Base-by-base conservation (phyloP, 1,139 yeast species). In the Yueomyces sp. region DNA sequence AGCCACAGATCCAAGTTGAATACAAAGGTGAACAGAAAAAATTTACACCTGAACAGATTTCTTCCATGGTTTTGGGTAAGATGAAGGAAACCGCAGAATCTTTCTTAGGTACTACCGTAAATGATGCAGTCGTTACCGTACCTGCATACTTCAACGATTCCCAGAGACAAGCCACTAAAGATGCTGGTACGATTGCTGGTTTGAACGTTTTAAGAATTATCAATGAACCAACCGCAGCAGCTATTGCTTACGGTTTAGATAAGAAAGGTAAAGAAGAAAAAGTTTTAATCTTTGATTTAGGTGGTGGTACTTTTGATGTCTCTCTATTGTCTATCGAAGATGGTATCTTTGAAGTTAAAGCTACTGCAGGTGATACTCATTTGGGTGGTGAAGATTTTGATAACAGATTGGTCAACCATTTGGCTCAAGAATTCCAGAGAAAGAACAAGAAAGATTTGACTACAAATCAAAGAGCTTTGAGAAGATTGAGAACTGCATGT, bases 121-220 rank as follows among this genome's bases (percentile, higher is more conserved):
- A 19, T 19, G 19, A 25, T 34, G 12, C 11, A n/a, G 12, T 34
- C 7, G 36, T 11, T 69, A 19, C 19, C 19, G 19, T 19, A 19
- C 19, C 19, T 19, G 19, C 19, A 19, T 19, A 19, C 19, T 19
- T 19, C 19, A 19, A 19, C 19, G 19, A 19, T 19, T 19, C 19
- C 19, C 19, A 19, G 19, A 19, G 19, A 19, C 19, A 19, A 19
- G 19, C 19, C 19, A 19, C 19, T 19, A 19, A 19, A 19, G 19
- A 19, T 19, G 95, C 96, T 59, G 96, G 95, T 79, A 81, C 89
- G 72, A 86, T 86, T 73, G 82, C 95, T 58, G 96, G 96, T 67
- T 79, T 86, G 68, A 83, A 86, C 78, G 95, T 86, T 64, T 76
- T 86, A 72, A 86, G 96, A 19, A 19, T 19, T 19, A 19, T 19